Percentiles rank a stretch among this genome's conserved stretches.
These are phyloP conservation scores for Lecanicillium sp. DNA, from an alignment of 2,329 filamentous ascomycete genomes.

Conservation along the genomic window DNA sequence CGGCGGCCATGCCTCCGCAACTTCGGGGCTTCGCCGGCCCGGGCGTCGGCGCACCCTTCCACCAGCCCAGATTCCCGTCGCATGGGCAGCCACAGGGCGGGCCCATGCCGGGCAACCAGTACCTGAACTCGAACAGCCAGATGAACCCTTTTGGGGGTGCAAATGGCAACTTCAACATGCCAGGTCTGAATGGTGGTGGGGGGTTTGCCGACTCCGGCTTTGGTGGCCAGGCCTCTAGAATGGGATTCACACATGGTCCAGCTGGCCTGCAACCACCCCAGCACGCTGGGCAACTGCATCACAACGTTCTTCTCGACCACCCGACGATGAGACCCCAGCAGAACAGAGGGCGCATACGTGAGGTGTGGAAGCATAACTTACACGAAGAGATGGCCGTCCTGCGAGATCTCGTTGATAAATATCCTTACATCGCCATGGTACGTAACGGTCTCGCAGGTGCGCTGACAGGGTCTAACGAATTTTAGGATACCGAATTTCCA, in stretches of 20 bases:
- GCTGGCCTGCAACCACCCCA: constrained; percentile 55
- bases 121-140: constrained; percentile 62
- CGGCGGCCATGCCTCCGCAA: constrained; percentile 34
- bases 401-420: constrained; percentile 78
- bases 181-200: constrained; percentile 49
- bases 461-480: constrained; percentile 10
- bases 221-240: constrained; percentile 79
- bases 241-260: constrained; percentile 68
- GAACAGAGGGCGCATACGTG: constrained; percentile 80
- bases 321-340: constrained; percentile 40
- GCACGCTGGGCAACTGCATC: constrained; percentile 39
- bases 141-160: constrained; percentile 59
- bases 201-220: constrained; percentile 65
- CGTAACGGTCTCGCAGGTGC: constrained; percentile 27
- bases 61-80: constrained; percentile 46
- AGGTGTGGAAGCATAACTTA: constrained; percentile 92
- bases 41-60: constrained; percentile 34
- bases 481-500: constrained; percentile 94
- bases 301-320: constrained; percentile 37
- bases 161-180: constrained; percentile 52
- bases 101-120: constrained; percentile 61
- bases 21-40: constrained; percentile 34
- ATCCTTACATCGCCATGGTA: constrained; percentile 97
- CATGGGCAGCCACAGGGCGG: constrained; percentile 45
- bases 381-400: constrained; percentile 84